A percentile compares a stretch with the other conserved stretches of the same genome.
These are phyloP conservation scores for Hymenoscyphus infarciens DNA, from an alignment of 2,329 filamentous ascomycete genomes.

Conservation along the genomic window DNA sequence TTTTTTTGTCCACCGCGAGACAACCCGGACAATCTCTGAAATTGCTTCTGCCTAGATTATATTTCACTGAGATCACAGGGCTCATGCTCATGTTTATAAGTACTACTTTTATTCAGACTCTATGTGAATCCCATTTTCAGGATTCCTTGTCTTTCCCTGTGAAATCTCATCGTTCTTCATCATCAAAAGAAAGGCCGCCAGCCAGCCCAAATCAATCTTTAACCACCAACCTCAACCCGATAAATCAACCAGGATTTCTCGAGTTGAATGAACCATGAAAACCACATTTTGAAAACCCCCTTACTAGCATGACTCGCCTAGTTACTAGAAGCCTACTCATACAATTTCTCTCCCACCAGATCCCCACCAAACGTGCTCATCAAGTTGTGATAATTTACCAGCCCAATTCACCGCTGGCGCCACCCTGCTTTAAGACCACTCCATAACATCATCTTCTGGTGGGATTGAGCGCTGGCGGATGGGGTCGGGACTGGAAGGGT, in stretches of 20 bases:
- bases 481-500: neutral
- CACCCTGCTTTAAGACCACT: neutral
- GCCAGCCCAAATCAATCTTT: neutral
- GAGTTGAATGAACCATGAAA: neutral
- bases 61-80: no score
- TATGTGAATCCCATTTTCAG: no score
- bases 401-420: neutral
- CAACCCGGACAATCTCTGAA: no score
- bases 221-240: neutral
- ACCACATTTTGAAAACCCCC: neutral
- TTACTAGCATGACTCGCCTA: neutral
- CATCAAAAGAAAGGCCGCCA: neutral
- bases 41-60: no score
- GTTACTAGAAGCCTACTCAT: neutral
- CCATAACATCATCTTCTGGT: no score
- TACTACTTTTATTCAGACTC: no score
- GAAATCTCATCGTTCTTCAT: no score
- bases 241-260: neutral
- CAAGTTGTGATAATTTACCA: neutral
- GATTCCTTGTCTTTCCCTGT: no score
- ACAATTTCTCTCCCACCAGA: neutral
- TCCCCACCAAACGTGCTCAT: neutral
- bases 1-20: no score
- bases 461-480: neutral
- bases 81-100: no score